A percentile compares a stretch with the other conserved stretches of the same genome.
Conservation (phyloP, 164 flowering plant genomes). For the Annona cherimola region DNA sequence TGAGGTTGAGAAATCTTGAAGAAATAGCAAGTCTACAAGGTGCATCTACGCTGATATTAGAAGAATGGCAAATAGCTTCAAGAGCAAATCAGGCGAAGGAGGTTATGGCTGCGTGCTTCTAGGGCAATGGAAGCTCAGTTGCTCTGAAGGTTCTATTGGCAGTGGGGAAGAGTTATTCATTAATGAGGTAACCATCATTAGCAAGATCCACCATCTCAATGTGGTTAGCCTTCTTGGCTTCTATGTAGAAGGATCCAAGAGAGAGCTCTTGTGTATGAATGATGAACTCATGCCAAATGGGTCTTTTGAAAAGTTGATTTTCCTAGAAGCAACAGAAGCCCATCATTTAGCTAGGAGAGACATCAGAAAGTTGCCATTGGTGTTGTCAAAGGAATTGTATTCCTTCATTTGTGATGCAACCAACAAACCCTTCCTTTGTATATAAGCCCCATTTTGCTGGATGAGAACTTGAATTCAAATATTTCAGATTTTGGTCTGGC, state of each 20-base stretch:
- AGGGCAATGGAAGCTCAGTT: neutral
- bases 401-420: slow-evolving; percentile 12
- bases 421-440: slow-evolving; percentile 11
- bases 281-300: slow-evolving; percentile 5
- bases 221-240: slow-evolving; percentile 8
- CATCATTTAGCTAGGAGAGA: neutral
- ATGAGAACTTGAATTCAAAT: slow-evolving; percentile 11
- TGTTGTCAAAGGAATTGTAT: slow-evolving; percentile 9
- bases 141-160: neutral
- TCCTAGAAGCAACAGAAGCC: neutral
- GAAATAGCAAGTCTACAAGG: neutral
- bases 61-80: neutral
- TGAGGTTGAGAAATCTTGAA: neutral
- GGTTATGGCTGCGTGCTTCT: slow-evolving; percentile 4
- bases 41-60: neutral
- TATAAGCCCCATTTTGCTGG: slow-evolving; percentile 10
- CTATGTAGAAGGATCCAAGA: slow-evolving; percentile 4
- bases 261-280: slow-evolving; percentile 7
- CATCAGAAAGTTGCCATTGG: neutral
- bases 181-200: slow-evolving; percentile 8
- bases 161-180: slow-evolving; percentile 7
- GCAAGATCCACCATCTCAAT: slow-evolving; percentile 9
- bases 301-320: slow-evolving; percentile 7
- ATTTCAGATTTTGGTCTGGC: slow-evolving; percentile 17
- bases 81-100: neutral